Conservation (phyloP, 176 grass and related monocot species). For the Ensete ventricosum region DNA sequence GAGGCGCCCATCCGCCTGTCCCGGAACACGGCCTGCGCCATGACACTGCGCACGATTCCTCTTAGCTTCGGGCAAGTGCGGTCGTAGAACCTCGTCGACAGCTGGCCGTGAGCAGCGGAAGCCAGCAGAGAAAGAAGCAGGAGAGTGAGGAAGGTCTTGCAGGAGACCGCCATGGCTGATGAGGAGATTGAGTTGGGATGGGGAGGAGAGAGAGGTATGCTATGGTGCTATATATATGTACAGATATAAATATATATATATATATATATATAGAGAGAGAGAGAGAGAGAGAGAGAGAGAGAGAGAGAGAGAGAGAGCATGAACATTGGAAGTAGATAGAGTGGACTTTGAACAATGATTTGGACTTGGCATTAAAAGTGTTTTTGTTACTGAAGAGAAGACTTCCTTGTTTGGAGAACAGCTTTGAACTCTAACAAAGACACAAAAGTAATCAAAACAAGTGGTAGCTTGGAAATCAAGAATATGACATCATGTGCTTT, state of each 20-base stretch:
- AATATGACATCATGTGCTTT: neutral
- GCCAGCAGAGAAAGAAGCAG: neutral
- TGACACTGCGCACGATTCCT: neutral
- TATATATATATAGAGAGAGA: too few relatives aligned
- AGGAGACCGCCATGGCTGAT: neutral
- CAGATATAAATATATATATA: too few relatives aligned
- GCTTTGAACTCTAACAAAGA: neutral
- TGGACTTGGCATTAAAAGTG: too few relatives aligned
- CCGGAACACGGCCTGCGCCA: neutral
- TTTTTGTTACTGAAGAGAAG: neutral
- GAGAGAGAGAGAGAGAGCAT: too few relatives aligned
- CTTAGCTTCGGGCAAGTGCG: neutral
- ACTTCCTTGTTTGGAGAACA: neutral
- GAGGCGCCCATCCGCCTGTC: constrained; percentile 4
- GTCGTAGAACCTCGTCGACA: neutral
- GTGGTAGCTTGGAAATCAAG: neutral
- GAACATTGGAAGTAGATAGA: too few relatives aligned
- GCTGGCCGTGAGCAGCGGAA: neutral
- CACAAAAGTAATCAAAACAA: neutral
- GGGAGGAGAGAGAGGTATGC: too few relatives aligned
- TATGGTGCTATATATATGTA: neutral
- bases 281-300: too few relatives aligned
- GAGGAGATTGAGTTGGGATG: too few relatives aligned
- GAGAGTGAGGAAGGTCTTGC: neutral
- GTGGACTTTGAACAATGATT: too few relatives aligned